A percentile compares a stretch with the other conserved stretches of the same genome.
Evolutionary conservation across 371 early-diverging fungal genomes (phyloP).

Genomic region (Coemansia sp.): DNA sequence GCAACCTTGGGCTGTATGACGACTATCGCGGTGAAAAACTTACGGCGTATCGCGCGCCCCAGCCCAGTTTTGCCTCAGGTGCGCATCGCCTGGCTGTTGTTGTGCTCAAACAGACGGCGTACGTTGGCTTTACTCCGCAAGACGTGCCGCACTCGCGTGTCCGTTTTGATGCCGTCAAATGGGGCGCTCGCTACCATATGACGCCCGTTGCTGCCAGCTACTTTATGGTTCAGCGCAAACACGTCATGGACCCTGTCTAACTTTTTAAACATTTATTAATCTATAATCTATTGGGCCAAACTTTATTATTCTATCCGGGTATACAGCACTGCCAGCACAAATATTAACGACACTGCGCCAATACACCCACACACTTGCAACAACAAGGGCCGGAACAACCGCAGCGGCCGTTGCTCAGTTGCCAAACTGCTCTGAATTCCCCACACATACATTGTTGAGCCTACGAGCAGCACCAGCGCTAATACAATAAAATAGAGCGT

Average conservation of each 20-base stretch:
- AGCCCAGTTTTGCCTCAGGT: conserved; percentile 19
- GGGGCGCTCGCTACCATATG: conserved; percentile 25
- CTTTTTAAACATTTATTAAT: background rate
- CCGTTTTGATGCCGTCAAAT: conserved; percentile 28
- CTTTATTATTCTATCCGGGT: conserved; percentile 1
- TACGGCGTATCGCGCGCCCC: conserved; percentile 14
- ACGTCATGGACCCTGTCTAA: background rate
- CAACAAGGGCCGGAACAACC: conserved; percentile 24
- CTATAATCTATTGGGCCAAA: too few species aligned
- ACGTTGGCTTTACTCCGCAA: background rate
- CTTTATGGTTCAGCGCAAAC: conserved; percentile 28
- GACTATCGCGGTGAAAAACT: conserved; percentile 5
- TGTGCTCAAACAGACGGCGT: conserved; percentile 21
- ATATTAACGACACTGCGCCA: conserved; percentile 28
- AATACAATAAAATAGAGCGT: conserved; percentile 21
- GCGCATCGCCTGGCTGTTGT: conserved; percentile 23
- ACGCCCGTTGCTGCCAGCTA: conserved; percentile 31
- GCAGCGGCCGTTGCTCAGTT: conserved; percentile 11
- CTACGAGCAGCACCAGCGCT: conserved; percentile 14
- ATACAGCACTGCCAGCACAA: conserved; percentile 31
- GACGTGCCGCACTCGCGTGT: conserved; percentile 28
- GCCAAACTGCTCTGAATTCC: conserved; percentile 13
- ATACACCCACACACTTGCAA: conserved; percentile 24
- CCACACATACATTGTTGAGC: conserved; percentile 29
- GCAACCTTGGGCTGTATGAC: conserved; percentile 18